Base-by-base conservation (phyloP, 2,329 filamentous ascomycete species). In the Aspergillus vadensis region DNA sequence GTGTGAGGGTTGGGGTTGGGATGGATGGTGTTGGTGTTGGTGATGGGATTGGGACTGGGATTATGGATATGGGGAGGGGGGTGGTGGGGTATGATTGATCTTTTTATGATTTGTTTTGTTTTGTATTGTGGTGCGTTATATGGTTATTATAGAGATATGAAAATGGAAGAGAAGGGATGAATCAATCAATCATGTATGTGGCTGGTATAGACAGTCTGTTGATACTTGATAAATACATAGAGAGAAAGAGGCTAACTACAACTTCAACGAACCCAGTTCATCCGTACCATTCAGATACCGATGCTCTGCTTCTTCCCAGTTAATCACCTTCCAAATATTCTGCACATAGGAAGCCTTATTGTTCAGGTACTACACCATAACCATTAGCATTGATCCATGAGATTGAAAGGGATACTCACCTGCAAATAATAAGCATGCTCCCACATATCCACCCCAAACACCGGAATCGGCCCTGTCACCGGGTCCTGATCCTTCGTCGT, bases 391-490 rank as follows among this genome's bases (percentile, higher is more conserved):
- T n/a, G n/a, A n/a, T n/a, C n/a, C n/a, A n/a, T 5, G 5, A 47
- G 12, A 1, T 1, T 51, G n/a, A 10, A 9, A 7, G 3, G 30
- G 25, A 21, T 14, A 60, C 79, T 65, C 63, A 88, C 86, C 82
- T 91, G 91, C 17, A 96, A 79, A 72, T 96, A 96, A 74, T 96
- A 96, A 0, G 92, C 92, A 79, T 96, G 92, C 80, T 96, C 92
- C 92, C 91, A 96, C 86, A 96, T 94, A 74, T 96, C 92, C 2
- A 96, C 82, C 0, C 91, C 91, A 55, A 97, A 80, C 25, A 97
- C 80, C 7, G 92, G 92, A 65, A 88, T 84, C 72, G 88, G 89
- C 27, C 90, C 91, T 44, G 92, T 82, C 19, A 96, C 84, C 1
- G 89, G 88, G 71, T 96, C 92, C 79, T 96, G 92, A 73, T 96